Percentiles rank a stretch among this genome's conserved stretches.
These are phyloP conservation scores for Chaetoscypha palmicola DNA, from an alignment of 2,329 filamentous ascomycete species.

Conservation along the genomic window DNA sequence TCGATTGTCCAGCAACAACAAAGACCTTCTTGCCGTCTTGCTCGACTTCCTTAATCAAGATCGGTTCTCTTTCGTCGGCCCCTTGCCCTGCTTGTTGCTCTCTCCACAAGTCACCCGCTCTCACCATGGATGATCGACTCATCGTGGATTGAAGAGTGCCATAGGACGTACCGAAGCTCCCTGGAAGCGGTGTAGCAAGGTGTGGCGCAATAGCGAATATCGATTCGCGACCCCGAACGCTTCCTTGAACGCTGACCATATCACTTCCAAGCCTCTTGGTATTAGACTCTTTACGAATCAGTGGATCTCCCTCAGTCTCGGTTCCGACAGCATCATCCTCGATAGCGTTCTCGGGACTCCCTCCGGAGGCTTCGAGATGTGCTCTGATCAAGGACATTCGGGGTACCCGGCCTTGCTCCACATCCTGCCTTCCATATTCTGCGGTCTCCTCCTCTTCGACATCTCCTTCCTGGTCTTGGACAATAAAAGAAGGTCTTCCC, in stretches of 20 bases:
- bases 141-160: conserved; percentile 40
- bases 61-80: conserved; percentile 59
- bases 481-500: conserved; percentile 66
- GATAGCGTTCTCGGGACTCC: conserved; percentile 25
- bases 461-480: conserved; percentile 50
- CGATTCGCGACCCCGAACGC: conserved; percentile 35
- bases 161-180: conserved; percentile 61
- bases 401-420: conserved; percentile 21
- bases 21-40: conserved; percentile 81
- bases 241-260: conserved; percentile 25
- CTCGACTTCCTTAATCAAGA: conserved; percentile 84
- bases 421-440: conserved; percentile 23
- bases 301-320: conserved; percentile 14
- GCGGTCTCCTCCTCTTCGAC: conserved; percentile 15
- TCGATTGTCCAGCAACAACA: conserved; percentile 87
- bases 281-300: conserved; percentile 36
- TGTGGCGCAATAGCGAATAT: conserved; percentile 54
- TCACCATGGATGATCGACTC: conserved; percentile 39
- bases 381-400: conserved; percentile 40
- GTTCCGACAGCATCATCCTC: conserved; percentile 21
- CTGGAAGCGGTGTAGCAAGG: conserved; percentile 61
- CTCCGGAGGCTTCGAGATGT: conserved; percentile 40
- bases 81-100: conserved; percentile 40
- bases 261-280: conserved; percentile 17
- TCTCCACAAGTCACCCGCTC: conserved; percentile 45